Evolutionary conservation across 176 grass and related monocot genomes (phyloP).

Genomic region (Zoysia japonica): DNA sequence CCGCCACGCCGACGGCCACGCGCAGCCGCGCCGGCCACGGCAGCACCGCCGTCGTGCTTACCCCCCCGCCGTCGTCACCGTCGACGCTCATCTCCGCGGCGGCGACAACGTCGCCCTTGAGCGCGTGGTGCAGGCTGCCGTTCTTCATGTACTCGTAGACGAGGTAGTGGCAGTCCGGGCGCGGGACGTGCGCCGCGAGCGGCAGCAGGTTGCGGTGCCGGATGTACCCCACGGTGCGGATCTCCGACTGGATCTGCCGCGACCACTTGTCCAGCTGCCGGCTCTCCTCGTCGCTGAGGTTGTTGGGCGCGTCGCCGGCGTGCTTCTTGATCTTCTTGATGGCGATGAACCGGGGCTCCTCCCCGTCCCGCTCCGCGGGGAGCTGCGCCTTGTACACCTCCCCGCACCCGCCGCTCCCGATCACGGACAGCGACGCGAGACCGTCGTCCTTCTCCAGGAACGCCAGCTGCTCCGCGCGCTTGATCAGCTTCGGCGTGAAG

Average conservation of each 20-base stretch:
- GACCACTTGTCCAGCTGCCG: constrained; percentile 60
- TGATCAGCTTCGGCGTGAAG: constrained; percentile 82
- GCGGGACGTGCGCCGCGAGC: constrained; percentile 69
- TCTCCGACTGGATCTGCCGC: constrained; percentile 84
- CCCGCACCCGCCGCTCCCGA: constrained; percentile 81
- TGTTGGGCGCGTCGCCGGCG: background rate
- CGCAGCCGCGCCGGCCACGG: constrained; percentile 56
- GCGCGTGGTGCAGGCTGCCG: constrained; percentile 64
- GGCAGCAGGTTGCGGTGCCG: constrained; percentile 80
- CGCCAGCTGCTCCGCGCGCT: constrained; percentile 46
- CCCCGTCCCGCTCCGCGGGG: constrained; percentile 13
- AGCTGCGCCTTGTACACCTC: constrained; percentile 82
- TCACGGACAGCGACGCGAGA: constrained; percentile 49
- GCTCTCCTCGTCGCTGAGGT: constrained; percentile 62
- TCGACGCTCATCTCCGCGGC: background rate
- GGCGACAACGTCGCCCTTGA: background rate
- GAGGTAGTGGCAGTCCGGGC: constrained; percentile 76
- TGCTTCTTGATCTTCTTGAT: constrained; percentile 72
- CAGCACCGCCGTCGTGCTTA: background rate
- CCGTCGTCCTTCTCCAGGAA: constrained; percentile 81
- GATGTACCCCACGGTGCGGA: constrained; percentile 72
- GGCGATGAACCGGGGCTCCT: constrained; percentile 40
- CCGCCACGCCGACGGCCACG: constrained; percentile 68
- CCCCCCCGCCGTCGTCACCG: background rate
- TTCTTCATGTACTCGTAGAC: constrained; percentile 91